Conservation (phyloP, 768 basidiomycete species). For the Leccinum boreale region DNA sequence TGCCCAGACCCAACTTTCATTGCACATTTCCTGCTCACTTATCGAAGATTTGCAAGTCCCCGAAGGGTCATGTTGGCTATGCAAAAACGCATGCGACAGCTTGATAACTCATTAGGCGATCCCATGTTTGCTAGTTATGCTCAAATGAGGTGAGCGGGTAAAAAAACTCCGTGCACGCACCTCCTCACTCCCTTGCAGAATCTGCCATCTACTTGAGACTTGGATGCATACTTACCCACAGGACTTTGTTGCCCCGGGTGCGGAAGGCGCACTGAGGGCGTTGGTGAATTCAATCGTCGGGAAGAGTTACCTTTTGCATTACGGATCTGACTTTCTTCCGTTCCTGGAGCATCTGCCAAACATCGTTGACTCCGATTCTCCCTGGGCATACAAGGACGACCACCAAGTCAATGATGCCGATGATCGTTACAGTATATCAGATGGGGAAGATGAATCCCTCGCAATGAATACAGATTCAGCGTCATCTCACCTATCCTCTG, state of each 20-base stretch:
- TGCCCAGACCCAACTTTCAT: constrained; percentile 69
- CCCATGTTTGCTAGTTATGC: constrained; percentile 86
- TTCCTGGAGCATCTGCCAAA: constrained; percentile 68
- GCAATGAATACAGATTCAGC: constrained; percentile 32
- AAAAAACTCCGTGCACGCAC: constrained; percentile 1
- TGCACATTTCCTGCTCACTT: constrained; percentile 78
- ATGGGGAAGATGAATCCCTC: constrained; percentile 47
- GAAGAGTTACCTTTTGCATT: constrained; percentile 80
- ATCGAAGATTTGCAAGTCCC: constrained; percentile 78
- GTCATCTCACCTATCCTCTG: constrained; percentile 24
- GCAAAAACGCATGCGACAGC: constrained; percentile 80
- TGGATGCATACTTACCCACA: constrained; percentile 77
- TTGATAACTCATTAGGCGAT: constrained; percentile 70
- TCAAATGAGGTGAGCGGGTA: constrained; percentile 66
- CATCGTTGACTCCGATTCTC: constrained; percentile 62
- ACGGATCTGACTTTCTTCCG: constrained; percentile 78
- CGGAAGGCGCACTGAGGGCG: constrained; percentile 67
- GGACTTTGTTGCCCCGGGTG: constrained; percentile 77
- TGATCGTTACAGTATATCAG: constrained; percentile 51
- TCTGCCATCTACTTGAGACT: constrained; percentile 72
- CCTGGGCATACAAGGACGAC: constrained; percentile 73
- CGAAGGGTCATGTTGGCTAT: constrained; percentile 79
- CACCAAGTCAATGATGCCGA: constrained; percentile 59
- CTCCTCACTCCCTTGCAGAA: constrained; percentile 40
- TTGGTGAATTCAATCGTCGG: constrained; percentile 76